A percentile compares a stretch with the other conserved stretches of the same genome.
Conservation (phyloP, 73 alveolate genomes). For the Paramecium biaurelia region DNA sequence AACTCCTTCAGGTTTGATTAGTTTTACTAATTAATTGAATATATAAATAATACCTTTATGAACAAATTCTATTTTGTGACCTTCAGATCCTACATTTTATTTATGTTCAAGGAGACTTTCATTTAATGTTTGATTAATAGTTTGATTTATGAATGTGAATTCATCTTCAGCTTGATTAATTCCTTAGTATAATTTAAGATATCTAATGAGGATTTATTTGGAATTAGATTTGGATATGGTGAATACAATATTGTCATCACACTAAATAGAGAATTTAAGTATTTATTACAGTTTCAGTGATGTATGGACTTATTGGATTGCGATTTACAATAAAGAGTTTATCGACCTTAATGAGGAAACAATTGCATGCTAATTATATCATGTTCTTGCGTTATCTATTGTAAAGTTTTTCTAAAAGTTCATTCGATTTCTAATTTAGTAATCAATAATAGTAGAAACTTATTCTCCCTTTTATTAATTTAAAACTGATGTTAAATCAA, state of each 20-base stretch:
- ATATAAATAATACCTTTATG: too few relatives aligned
- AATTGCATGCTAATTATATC: background rate
- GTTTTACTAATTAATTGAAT: too few relatives aligned
- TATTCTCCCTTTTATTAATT: background rate
- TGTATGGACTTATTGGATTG: conserved; percentile 59
- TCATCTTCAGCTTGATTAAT: conserved; percentile 51
- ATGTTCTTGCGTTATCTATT: background rate
- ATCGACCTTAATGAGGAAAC: conserved; percentile 51
- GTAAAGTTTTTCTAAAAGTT: background rate
- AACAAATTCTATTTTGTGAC: conserved; percentile 25
- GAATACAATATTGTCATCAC: conserved; percentile 50
- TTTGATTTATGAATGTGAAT: conserved; percentile 4
- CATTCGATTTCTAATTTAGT: background rate
- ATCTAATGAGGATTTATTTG: conserved; percentile 36
- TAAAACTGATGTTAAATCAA: background rate
- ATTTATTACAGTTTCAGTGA: conserved; percentile 52
- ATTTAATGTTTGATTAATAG: background rate
- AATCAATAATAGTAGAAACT: background rate
- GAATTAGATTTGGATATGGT: conserved; percentile 48
- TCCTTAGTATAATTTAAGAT: conserved; percentile 47
- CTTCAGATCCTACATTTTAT: background rate
- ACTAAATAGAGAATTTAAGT: background rate
- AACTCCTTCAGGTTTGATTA: conserved; percentile 58
- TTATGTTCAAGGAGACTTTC: conserved; percentile 17
- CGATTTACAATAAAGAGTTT: conserved; percentile 49